These are phyloP conservation scores for Eucalyptus erythrocorys DNA, from an alignment of 345 rosid genomes.

Conservation along the genomic window DNA sequence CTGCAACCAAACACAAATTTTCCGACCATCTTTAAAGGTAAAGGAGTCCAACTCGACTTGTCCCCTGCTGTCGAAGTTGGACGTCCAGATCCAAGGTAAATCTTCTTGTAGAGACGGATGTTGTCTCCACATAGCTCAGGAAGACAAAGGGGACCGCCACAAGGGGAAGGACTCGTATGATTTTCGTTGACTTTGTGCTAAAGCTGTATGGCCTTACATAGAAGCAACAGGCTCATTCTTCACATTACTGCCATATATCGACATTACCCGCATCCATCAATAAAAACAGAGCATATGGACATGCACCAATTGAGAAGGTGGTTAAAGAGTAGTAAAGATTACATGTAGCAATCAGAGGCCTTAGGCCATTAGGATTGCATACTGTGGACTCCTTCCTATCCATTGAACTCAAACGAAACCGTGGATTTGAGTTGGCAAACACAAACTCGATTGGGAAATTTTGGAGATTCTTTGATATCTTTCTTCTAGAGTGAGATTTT, in stretches of 20 bases:
- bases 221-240: not conserved
- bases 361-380: not conserved
- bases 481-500: not conserved
- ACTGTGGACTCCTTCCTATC: not conserved
- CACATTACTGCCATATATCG: not conserved
- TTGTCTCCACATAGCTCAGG: not conserved
- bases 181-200: not conserved
- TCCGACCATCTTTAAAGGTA: not conserved
- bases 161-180: not conserved
- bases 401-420: not conserved
- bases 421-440: not conserved
- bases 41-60: not conserved
- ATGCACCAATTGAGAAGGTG: not conserved
- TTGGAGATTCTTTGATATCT: not conserved
- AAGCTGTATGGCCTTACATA: not conserved
- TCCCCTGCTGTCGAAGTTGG: accelerated
- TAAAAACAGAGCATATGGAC: not conserved
- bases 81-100: not conserved
- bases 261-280: not conserved
- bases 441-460: not conserved
- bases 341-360: not conserved
- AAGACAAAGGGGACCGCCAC: not conserved
- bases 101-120: not conserved
- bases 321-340: not conserved
- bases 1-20: not conserved